These are phyloP conservation scores for Aurifilum marmelostoma DNA, from an alignment of 2,329 filamentous ascomycete species.

Conservation along the genomic window DNA sequence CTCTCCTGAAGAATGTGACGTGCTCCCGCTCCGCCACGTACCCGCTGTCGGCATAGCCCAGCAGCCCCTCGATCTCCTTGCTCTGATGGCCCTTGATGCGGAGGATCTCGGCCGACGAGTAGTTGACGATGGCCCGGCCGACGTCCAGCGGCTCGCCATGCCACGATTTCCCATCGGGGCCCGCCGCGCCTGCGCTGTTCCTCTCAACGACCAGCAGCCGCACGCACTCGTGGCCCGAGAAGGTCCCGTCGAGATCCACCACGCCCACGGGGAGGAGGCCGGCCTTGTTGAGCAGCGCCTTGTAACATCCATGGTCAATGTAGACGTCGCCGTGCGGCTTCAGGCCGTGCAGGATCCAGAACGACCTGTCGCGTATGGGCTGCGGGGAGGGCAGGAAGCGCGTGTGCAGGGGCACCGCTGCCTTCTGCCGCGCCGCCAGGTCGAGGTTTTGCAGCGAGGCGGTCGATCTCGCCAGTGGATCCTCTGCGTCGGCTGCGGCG, in stretches of 20 bases:
- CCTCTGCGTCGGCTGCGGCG: constrained; percentile 38
- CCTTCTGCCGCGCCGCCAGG: constrained; percentile 34
- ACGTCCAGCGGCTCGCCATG: constrained; percentile 68
- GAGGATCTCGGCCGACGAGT: constrained; percentile 80
- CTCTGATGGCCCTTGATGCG: constrained; percentile 85
- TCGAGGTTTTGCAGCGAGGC: constrained; percentile 46
- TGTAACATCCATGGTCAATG: constrained; percentile 88
- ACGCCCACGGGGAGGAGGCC: constrained; percentile 90
- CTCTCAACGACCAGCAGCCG: constrained; percentile 79
- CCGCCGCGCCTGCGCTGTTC: constrained; percentile 38
- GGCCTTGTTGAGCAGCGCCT: constrained; percentile 79
- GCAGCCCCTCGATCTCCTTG: constrained; percentile 73
- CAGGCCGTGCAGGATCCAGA: constrained; percentile 95
- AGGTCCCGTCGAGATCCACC: constrained; percentile 83
- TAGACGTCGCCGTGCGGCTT: constrained; percentile 88
- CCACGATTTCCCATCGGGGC: constrained; percentile 50
- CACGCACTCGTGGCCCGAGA: constrained; percentile 91
- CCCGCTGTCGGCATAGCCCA: constrained; percentile 94
- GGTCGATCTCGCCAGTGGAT: constrained; percentile 45
- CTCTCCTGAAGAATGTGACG: constrained; percentile 70
- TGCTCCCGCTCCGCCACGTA: constrained; percentile 91
- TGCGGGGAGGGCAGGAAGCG: constrained; percentile 84
- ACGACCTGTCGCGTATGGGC: constrained; percentile 90
- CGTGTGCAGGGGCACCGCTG: constrained; percentile 75
- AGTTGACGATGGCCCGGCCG: constrained; percentile 89